phyloP scores from a whole-genome alignment of 2,329 filamentous ascomycete species.

The Fusarium circinatum region DNA sequence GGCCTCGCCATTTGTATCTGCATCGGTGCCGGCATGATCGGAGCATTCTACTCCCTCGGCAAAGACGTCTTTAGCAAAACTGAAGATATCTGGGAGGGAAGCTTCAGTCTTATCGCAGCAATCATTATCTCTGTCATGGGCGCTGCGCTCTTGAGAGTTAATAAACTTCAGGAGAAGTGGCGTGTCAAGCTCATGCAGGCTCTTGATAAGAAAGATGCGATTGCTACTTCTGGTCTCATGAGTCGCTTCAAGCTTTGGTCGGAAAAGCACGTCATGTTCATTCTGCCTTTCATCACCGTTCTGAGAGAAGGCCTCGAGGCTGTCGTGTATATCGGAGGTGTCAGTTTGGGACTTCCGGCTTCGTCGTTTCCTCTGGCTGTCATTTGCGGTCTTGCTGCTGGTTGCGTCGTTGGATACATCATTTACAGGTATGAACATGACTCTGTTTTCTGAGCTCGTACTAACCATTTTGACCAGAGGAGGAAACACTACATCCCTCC shows the following conservation, averaged over 20 bases:
- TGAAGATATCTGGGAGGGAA: not conserved
- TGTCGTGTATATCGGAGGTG: not conserved
- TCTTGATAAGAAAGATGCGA: not conserved
- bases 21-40: not conserved
- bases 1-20: not conserved
- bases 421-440: not conserved
- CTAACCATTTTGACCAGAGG: not conserved
- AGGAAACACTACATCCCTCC: not conserved
- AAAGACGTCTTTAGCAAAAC: conserved; percentile 1
- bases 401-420: not conserved
- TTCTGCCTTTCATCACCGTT: not conserved
- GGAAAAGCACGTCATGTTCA: not conserved
- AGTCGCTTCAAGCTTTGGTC: not conserved
- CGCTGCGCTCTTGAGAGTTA: not conserved
- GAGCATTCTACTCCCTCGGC: not conserved
- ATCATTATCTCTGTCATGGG: not conserved
- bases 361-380: not conserved
- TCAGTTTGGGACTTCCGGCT: not conserved
- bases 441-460: too few species aligned
- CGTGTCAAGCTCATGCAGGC: not conserved
- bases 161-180: not conserved
- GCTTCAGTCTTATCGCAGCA: not conserved
- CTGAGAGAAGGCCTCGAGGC: not conserved
- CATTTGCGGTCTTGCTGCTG: not conserved
- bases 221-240: not conserved